Percentiles rank a stretch among this genome's conserved stretches.
phyloP scores from a whole-genome alignment of 2,329 filamentous ascomycete species.

The Colletotrichum echinochloae region DNA sequence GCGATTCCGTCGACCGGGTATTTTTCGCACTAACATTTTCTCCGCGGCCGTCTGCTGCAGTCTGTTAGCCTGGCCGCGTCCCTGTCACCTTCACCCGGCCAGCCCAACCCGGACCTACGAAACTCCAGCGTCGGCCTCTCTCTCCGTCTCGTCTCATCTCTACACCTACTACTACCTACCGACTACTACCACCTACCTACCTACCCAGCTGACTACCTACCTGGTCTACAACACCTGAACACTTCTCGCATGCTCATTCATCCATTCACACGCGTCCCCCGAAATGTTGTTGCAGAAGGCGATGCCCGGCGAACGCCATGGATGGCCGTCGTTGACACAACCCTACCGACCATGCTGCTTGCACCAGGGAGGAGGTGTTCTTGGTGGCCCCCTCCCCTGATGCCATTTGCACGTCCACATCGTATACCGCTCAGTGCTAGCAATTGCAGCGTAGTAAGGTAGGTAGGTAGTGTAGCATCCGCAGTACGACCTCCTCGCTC shows the following conservation, averaged over 20 bases:
- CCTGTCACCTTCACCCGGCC: neutral
- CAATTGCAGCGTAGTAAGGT: too few relatives aligned
- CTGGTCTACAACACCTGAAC: neutral
- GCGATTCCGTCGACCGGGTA: neutral
- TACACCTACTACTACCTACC: too few relatives aligned
- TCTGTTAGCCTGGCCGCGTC: slow-evolving; percentile 8
- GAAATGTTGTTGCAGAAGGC: neutral
- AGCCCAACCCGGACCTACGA: slow-evolving; percentile 31
- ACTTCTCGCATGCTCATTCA: slow-evolving; percentile 2
- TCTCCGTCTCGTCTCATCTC: slow-evolving; percentile 21
- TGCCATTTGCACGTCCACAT: neutral
- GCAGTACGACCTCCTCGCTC: slow-evolving; percentile 1
- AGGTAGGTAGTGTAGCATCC: too few relatives aligned
- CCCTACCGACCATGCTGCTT: neutral
- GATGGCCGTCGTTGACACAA: neutral
- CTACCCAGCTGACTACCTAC: too few relatives aligned
- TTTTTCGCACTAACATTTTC: slow-evolving; percentile 25
- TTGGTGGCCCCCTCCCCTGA: slow-evolving; percentile 22
- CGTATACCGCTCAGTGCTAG: too few relatives aligned
- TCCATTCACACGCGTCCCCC: neutral
- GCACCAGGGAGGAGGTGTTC: slow-evolving; percentile 6
- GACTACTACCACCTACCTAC: too few relatives aligned
- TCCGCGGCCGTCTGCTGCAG: slow-evolving; percentile 4
- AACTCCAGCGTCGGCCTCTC: slow-evolving; percentile 25
- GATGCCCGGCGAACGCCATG: neutral